Evolutionary conservation across 345 rosid genomes (phyloP), one percentile per base, ranked within the genome.

Genomic region (Punica granatum): DNA sequence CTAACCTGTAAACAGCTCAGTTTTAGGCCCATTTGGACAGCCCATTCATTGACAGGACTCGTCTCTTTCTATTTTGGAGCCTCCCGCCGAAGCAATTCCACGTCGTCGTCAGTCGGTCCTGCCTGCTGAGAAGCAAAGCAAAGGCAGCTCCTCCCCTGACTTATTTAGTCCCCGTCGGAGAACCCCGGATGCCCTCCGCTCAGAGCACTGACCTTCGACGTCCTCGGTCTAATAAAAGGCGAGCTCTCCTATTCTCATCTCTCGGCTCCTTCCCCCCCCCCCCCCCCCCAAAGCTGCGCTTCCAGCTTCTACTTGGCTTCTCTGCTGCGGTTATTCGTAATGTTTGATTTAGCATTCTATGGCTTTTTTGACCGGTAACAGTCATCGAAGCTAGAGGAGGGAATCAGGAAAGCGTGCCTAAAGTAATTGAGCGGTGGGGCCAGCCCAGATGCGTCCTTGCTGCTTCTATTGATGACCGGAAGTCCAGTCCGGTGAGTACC

Each of bases 161-260:
- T n/a, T n/a, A n/a, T n/a, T n/a, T n/a, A n/a, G n/a, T n/a, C n/a
- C n/a, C n/a, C n/a, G n/a, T n/a, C n/a, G 28, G 96, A 89, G 67
- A 76, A 83, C 61, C 70, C 85, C 7, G 94, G 92, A 7, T 90
- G 97, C 74, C 97, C 97, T 70, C 85, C 89, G 13, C 60, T 93
- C 42, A 90, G 94, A 66, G 94, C 94, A 56, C 70, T 90, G 36
- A 83, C 97, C 71, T 93, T 93, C 74, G 97, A 90, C 61, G 67
- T 88, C n/a, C 92, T 90, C 56, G 96, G 97, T 16, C 77, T 93
- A 60, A 80, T 86, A 69, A 93, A 90, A 86, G 98, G 97, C 87
- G 28, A 60, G 2, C 32, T 21, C 44, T 7, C 2, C 21, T 39
- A 39, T 0, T 19, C 23, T 39, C 25, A 14, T 15, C 39, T 7